Evolutionary conservation across 2,329 filamentous ascomycete species (phyloP).

Genomic region (Fusarium sp.): DNA sequence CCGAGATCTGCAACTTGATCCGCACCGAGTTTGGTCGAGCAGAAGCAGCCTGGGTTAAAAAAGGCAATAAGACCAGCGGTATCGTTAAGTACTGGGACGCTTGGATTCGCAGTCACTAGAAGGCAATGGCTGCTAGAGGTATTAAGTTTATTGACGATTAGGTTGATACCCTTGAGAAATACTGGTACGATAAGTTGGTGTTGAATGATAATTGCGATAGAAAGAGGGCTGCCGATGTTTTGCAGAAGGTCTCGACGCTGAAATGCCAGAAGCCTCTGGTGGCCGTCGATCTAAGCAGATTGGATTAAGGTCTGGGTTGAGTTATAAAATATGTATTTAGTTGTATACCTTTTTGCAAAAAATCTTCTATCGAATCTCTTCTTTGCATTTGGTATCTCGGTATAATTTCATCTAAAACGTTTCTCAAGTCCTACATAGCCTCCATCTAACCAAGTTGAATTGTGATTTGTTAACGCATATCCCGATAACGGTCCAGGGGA

Average conservation of each 20-base stretch:
- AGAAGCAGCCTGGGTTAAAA: slow-evolving; percentile 14
- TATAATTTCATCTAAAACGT: background rate
- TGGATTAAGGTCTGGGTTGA: slow-evolving; percentile 7
- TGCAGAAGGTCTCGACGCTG: slow-evolving; percentile 6
- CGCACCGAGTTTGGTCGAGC: slow-evolving; percentile 9
- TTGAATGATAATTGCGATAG: slow-evolving; percentile 15
- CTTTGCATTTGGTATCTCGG: slow-evolving; percentile 1
- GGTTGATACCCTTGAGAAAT: slow-evolving; percentile 9
- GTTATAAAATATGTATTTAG: slow-evolving; percentile 10
- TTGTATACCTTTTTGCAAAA: slow-evolving; percentile 3
- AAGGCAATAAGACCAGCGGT: background rate
- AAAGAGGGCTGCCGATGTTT: slow-evolving; percentile 7
- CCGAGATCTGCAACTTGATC: slow-evolving; percentile 11
- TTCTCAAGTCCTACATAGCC: background rate
- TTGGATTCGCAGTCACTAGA: slow-evolving; percentile 9
- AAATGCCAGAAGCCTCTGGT: slow-evolving; percentile 9
- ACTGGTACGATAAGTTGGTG: slow-evolving; percentile 12
- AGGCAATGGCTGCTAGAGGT: slow-evolving; percentile 3
- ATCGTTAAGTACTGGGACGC: slow-evolving; percentile 9
- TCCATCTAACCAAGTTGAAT: background rate
- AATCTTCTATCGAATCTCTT: slow-evolving; percentile 2
- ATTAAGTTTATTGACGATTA: slow-evolving; percentile 4
- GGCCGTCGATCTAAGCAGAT: slow-evolving; percentile 7
- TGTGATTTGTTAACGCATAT: slow-evolving; percentile 3
- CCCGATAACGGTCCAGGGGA: slow-evolving; percentile 1